Evolutionary conservation across 129 eudicot species (phyloP).

Genomic region (Logfia minima): DNA sequence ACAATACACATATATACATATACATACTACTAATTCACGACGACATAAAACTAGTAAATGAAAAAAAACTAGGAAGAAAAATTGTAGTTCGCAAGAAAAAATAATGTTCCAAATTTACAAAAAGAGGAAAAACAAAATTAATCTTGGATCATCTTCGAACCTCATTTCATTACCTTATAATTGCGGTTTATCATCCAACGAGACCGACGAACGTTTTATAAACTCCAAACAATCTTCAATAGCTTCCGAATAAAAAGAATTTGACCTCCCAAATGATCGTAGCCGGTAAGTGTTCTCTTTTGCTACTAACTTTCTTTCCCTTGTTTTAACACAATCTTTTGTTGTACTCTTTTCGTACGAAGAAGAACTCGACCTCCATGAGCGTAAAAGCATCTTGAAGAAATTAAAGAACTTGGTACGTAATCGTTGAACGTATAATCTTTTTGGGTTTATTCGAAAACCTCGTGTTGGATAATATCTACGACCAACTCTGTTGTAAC

Average conservation of each 20-base stretch:
- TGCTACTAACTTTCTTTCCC: slow-evolving; percentile 28
- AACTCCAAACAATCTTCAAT: slow-evolving; percentile 98
- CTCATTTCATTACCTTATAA: slow-evolving; percentile 21
- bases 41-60: background rate
- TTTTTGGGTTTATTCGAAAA: slow-evolving; percentile 52
- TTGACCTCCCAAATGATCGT: slow-evolving; percentile 58
- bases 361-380: slow-evolving; percentile 40
- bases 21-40: background rate
- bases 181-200: slow-evolving; percentile 49
- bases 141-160: slow-evolving; percentile 8
- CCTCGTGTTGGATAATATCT: slow-evolving; percentile 54
- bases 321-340: background rate
- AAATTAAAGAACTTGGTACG: slow-evolving; percentile 56
- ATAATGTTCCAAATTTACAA: slow-evolving; percentile 20
- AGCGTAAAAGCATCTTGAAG: slow-evolving; percentile 43
- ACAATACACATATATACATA: background rate
- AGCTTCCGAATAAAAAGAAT: slow-evolving; percentile 91
- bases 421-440: slow-evolving; percentile 62
- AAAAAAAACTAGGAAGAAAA: background rate
- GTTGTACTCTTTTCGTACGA: slow-evolving; percentile 34
- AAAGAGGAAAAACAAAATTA: background rate
- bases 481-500: slow-evolving; percentile 56
- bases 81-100: background rate
- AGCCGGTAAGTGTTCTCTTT: slow-evolving; percentile 35
- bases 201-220: slow-evolving; percentile 68